Base-by-base conservation (phyloP, 1,284 basidiomycete species). In the Takashimella koratensis region DNA sequence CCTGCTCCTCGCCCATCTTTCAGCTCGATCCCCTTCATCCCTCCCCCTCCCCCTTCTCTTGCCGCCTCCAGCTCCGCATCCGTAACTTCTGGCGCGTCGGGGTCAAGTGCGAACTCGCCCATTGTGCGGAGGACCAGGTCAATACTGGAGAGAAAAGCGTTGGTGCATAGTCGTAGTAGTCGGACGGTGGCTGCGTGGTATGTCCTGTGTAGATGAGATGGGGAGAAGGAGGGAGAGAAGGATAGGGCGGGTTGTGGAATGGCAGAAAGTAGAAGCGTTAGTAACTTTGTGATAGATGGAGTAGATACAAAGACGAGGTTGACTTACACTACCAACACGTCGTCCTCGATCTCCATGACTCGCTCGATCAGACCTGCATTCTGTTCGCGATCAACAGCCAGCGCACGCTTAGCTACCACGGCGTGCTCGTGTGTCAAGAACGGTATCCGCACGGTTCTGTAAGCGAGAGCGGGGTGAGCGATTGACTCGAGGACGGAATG, bases 61-160 rank as follows among this genome's bases (percentile, higher is more conserved):
- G 65, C 64, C 8, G 50, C 53, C 45, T 66, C 71, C 21, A 73
- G 52, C 53, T 73, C 66, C 19, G 62, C 66, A 50, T 73, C 71
- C 5, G 64, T 64, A n/a, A 54, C 43, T 20, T 44, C 47, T 3
- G 47, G 54, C 24, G 57, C 61, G 12, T 58, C 47, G 2, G 70
- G 62, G 52, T 71, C 70, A 21, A 70, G 66, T 5, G 74, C 75
- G 54, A 92, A 93, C 60, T 86, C 84, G 50, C 82, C 82, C 62
- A 94, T 80, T n/a, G 89, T 92, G 36, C 87, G 84, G 12, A 86
- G 79, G 46, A 93, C 83, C 30, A 94, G 80, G 68, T 93, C 89
- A 27, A 90, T 80, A 61, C 90, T 91, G 66, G 93, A 90, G 43
- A 94, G 79, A 76, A 90, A 92, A 3, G 85, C 84, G 64, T 93